phyloP scores from a whole-genome alignment of 148 eudicot genomes.

The Chenopodium quinoa region DNA sequence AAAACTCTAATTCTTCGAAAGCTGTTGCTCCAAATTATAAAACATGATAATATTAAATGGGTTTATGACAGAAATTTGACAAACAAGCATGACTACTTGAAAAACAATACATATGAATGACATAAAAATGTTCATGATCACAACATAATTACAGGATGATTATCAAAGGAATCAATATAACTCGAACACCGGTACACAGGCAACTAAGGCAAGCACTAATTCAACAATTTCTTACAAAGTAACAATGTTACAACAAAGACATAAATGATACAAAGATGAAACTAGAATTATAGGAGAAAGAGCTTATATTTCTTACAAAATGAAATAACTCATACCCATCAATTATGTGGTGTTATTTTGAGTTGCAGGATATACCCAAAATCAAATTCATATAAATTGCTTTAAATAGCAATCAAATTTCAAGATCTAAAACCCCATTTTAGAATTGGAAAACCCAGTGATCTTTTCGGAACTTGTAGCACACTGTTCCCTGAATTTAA shows the following conservation, averaged over 20 bases:
- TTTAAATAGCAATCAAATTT: not conserved
- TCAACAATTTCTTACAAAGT: not conserved
- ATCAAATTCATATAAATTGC: not conserved
- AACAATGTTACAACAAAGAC: too few species aligned
- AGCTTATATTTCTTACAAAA: too few species aligned
- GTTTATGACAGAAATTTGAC: too few species aligned
- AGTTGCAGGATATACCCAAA: not conserved
- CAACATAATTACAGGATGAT: not conserved
- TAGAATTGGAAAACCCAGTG: not conserved
- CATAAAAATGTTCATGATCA: not conserved
- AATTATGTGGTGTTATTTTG: too few species aligned
- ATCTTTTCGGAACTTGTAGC: constrained; percentile 24
- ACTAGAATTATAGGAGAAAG: too few species aligned
- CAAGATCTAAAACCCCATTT: constrained; percentile 11
- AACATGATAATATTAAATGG: too few species aligned
- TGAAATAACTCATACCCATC: too few species aligned
- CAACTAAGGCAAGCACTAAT: not conserved
- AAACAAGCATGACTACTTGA: not conserved
- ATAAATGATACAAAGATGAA: too few species aligned
- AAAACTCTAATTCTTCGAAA: not conserved
- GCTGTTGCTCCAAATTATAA: not conserved
- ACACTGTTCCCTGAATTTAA: constrained; percentile 7
- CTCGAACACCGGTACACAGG: not conserved
- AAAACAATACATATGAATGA: not conserved
- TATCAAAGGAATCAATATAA: not conserved